Evolutionary conservation across 768 basidiomycete species (phyloP), one percentile per base, ranked within the genome.

Genomic region (Tricholoma saponaceum): DNA sequence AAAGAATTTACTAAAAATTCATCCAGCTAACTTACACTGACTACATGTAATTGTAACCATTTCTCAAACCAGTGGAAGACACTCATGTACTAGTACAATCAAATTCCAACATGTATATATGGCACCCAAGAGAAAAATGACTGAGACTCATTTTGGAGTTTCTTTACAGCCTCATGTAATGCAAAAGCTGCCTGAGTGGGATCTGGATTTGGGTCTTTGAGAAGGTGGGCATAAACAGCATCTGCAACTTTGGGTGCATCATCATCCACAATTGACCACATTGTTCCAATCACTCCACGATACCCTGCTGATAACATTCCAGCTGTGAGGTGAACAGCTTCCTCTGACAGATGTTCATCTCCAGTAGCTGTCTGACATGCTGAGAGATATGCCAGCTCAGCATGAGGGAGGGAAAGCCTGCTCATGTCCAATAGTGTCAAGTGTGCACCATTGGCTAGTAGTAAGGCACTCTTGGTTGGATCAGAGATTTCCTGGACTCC

Each of bases 341-440:
- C 58, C 8, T 69, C 67, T 32, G 68, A 49, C 25, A 63, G 60
- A 8, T 60, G 51, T 25, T 67, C 59, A 30, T 66, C 65, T 1
- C 76, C 72, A 13, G 58, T 67, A 3, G 74, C 75, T 16, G 75
- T 79, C 55, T 79, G 67, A 56, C 79, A 80, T 1, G 78, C 77
- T 5, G 76, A 77, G 14, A 80, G 70, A 61, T 77, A 75, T 1
- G 75, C 79, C 14, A 80, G 62, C 23, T 68, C 61, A 23, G 67
- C 57, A 58, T 60, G n/a, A 12, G 61, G 52, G 57, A 68, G 43
- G 58, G 58, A 30, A 13, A 61, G 50, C 63, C 23, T 54, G 44
- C 62, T 63, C 35, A 71, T 62, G 13, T 60, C 58, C 44, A 66
- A 51, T 8, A 66, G n/a, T 52, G 62, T 62, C 25, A 70, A 58